Evolutionary conservation across 208 protist species (phyloP), one percentile per base, ranked within the genome.

Genomic region (Crithidia mellificae): DNA sequence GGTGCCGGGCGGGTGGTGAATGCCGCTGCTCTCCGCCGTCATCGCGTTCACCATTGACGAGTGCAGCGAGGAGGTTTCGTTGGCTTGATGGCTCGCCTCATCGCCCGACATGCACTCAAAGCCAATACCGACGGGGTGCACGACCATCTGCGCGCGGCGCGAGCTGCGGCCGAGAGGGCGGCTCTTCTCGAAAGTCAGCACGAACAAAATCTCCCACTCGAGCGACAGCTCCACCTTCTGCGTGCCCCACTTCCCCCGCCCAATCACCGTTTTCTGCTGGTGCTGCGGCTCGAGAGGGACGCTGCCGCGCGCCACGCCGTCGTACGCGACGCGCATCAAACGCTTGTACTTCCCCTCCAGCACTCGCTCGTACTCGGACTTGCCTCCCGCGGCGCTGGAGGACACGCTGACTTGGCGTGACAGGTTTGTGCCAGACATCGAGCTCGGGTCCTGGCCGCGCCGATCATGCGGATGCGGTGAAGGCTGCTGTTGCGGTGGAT

Each of bases 151-250:
- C 22, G 73, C 72, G 5, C 66, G 75, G 9, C 70, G 72, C 43
- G 74, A 74, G 58, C 74, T 68, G 53, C 70, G 70, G 44, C 82
- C 69, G 32, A 94, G 70, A 1, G 62, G 56, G 22, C 76, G 57
- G 30, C 72, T 82, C 74, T 80, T 82, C 58, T 90, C 84, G 59
- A 93, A 92, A 65, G 83, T 87, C 29, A 95, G 54, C 50, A 95
- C 81, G 58, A 93, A 74, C 62, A 93, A 79, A 34, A 90, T 80
- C 68, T 88, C 78, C 80, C 90, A 95, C 78, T 95, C 86, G 19
- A 95, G 63, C 29, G 83, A 81, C 20, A 95, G 70, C n/a, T 77
- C 72, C 20, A 95, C 83, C 59, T 73, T 79, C 74, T 91, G 86
- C 20, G 58, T 27, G 3, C 78, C 76, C 81, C 85, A 93, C 56